A percentile compares a stretch with the other conserved stretches of the same genome.
phyloP scores from a whole-genome alignment of 495 filamentous ascomycete genomes.

The Cairneyella variabilis region DNA sequence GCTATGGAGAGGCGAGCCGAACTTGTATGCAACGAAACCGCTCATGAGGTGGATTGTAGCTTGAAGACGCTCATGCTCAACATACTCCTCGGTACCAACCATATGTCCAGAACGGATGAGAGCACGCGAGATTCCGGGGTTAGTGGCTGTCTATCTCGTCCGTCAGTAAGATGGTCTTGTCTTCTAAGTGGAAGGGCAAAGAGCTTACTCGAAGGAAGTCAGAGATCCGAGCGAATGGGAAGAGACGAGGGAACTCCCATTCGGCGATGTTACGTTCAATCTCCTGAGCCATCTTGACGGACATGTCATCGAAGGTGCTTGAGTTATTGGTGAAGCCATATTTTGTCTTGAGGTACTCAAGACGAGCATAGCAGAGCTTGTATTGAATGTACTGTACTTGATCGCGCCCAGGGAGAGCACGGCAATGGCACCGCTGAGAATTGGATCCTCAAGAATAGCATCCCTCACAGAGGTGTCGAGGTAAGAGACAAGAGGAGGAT shows the following conservation, averaged over 20 bases:
- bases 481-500: neutral
- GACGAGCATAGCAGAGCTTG: conserved; percentile 17
- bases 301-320: conserved; percentile 22
- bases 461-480: too few species aligned
- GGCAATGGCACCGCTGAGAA: too few species aligned
- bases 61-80: conserved; percentile 25
- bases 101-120: conserved; percentile 25
- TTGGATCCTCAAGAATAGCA: too few species aligned
- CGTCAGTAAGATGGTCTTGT: too few species aligned
- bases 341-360: conserved; percentile 24
- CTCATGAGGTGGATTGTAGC: conserved; percentile 26
- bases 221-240: conserved; percentile 26
- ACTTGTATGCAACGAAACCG: conserved; percentile 20
- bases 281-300: conserved; percentile 24
- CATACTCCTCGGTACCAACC: conserved; percentile 14
- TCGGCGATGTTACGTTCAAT: conserved; percentile 24
- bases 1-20: conserved; percentile 16
- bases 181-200: neutral
- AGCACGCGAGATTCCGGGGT: conserved; percentile 22
- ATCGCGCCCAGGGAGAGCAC: too few species aligned
- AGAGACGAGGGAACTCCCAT: conserved; percentile 25
- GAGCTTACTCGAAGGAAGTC: conserved; percentile 26
- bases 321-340: conserved; percentile 23
- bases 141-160: conserved; percentile 17
- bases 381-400: conserved; percentile 11